Evolutionary conservation across 805 yeast genomes (phyloP).

Genomic region (Candida taoyuanica): DNA sequence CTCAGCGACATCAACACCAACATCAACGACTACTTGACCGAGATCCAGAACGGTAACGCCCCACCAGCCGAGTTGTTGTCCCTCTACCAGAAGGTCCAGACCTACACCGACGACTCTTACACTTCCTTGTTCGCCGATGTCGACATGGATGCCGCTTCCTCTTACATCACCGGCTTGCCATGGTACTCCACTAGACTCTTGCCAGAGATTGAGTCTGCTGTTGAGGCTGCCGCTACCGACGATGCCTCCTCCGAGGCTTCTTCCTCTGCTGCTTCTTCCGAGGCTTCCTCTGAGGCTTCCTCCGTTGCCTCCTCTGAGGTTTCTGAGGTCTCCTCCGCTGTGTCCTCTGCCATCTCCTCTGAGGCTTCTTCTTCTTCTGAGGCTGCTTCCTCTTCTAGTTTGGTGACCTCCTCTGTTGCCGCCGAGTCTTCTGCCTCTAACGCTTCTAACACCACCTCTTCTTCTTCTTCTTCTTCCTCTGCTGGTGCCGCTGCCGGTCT

Average conservation of each 20-base stretch:
- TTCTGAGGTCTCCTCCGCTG: conserved; percentile 3
- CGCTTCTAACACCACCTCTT: conserved; percentile 1
- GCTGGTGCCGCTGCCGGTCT: conserved; percentile 10
- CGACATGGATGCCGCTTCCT: conserved; percentile 24
- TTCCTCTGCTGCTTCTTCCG: conserved; percentile 11
- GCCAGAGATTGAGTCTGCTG: conserved; percentile 15
- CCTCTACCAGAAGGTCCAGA: conserved; percentile 25
- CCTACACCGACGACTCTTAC: conserved; percentile 32
- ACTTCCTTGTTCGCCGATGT: conserved; percentile 27
- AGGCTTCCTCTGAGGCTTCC: conserved; percentile 9
- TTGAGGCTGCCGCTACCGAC: conserved; percentile 7
- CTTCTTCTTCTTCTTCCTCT: conserved; percentile 8
- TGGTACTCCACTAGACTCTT: conserved; percentile 27
- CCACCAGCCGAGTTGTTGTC: conserved; percentile 28
- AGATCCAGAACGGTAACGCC: conserved; percentile 19
- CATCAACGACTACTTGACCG: conserved; percentile 16
- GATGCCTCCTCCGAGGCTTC: conserved; percentile 1
- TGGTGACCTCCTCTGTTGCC: conserved; percentile 4
- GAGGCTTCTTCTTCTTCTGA: conserved; percentile 4
- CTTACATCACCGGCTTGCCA: conserved; percentile 29
- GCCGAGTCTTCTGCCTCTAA: conserved; percentile 4
- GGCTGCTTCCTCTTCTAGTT: conserved; percentile 4
- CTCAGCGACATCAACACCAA: conserved; percentile 17
- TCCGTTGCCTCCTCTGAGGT: conserved; percentile 1
- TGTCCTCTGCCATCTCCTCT: conserved; percentile 13